Evolutionary conservation across 108 stramenopile species (phyloP).

Genomic region (Cyclotella choctawhatcheeana): DNA sequence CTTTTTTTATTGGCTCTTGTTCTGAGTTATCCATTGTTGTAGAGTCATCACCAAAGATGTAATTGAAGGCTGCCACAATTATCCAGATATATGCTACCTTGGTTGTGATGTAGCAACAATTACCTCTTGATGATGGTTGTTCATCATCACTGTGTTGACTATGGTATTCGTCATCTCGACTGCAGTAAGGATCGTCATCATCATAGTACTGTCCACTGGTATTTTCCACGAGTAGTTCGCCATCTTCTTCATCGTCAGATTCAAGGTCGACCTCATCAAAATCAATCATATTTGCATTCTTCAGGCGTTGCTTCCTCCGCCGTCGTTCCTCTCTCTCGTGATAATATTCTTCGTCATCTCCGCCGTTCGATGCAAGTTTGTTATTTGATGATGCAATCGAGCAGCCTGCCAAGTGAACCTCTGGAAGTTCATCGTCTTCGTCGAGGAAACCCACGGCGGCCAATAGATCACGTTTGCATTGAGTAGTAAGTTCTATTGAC

Average conservation of each 20-base stretch:
- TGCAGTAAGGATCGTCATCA: conserved; percentile 1
- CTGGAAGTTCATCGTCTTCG: conserved; percentile 10
- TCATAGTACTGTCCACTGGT: conserved; percentile 9
- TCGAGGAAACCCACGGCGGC: conserved; percentile 11
- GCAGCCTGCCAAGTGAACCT: background rate
- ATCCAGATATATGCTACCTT: conserved; percentile 16
- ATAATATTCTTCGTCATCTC: background rate
- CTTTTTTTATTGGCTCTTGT: conserved; percentile 16
- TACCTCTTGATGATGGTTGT: background rate
- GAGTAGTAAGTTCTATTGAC: background rate
- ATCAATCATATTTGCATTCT: background rate
- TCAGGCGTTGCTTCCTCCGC: background rate
- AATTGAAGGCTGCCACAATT: conserved; percentile 9
- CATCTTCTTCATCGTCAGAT: conserved; percentile 13
- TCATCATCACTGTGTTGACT: too few relatives aligned
- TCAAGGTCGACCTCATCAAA: background rate
- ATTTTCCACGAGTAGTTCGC: conserved; percentile 9
- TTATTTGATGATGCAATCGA: background rate
- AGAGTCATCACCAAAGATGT: conserved; percentile 24
- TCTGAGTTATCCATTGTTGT: background rate
- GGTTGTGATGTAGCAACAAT: background rate
- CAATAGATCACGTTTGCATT: conserved; percentile 2
- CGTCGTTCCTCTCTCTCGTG: background rate
- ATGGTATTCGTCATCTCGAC: background rate
- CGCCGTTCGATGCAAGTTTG: background rate